Evolutionary conservation across 106 monocot genomes (phyloP).

Genomic region (Allium fistulosum): DNA sequence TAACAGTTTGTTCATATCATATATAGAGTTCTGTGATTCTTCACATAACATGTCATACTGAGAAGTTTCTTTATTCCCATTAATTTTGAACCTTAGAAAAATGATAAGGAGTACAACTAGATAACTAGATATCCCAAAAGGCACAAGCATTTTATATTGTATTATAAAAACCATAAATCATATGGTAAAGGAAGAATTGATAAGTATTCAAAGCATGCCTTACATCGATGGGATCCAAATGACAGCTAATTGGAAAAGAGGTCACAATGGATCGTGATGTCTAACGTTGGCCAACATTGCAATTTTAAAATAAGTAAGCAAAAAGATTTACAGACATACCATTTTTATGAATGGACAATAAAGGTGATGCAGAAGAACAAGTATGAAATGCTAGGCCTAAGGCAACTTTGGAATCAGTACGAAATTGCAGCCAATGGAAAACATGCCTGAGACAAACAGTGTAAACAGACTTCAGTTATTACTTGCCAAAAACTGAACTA

Average conservation of each 20-base stretch:
- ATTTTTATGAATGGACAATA: conserved; percentile 13
- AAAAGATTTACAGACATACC: conserved; percentile 20
- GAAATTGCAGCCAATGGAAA: conserved; percentile 18
- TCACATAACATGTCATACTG: no score
- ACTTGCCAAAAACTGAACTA: background rate
- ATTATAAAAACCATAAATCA: background rate
- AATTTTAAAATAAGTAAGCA: conserved; percentile 2
- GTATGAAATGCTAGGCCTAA: conserved; percentile 13
- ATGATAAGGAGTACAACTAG: background rate
- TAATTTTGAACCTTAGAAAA: background rate
- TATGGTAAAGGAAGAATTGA: background rate
- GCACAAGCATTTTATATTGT: no score
- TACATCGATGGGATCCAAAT: background rate
- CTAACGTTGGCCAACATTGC: background rate
- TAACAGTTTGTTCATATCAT: no score
- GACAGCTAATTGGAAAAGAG: no score
- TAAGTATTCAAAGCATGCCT: background rate
- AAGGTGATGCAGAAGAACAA: conserved; percentile 13
- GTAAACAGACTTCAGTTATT: background rate
- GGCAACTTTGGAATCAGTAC: conserved; percentile 11
- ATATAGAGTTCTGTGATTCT: no score
- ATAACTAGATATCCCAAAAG: no score
- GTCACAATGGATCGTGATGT: background rate
- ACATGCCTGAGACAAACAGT: conserved; percentile 16
- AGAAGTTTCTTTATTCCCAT: no score